Evolutionary conservation across 1,139 yeast genomes (phyloP), one percentile per base, ranked within the genome.

Genomic region (Pichia sp.): DNA sequence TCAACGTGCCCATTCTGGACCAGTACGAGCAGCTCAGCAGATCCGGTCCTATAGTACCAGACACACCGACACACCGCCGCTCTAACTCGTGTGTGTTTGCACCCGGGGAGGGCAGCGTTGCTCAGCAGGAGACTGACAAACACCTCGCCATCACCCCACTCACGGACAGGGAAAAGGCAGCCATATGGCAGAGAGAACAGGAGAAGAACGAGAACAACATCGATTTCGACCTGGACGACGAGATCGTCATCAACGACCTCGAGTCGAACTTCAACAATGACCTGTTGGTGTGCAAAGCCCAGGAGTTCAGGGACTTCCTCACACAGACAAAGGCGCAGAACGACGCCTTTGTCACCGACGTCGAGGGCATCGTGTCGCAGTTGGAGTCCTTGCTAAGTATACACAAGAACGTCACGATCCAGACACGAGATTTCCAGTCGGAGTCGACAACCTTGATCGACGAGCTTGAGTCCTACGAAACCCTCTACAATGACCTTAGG

Each of bases 361-460:
- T 84, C 0, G 70, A 71, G 16, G 58, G 63, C 0, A 75, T 85
- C 5, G 67, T 80, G 26, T 61, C 61, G 1, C 71, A 74, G 30
- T 70, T 85, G 45, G 72, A 76, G 36, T 66, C 70, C 0, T 70
- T 86, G 53, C 73, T 81, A 8, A 54, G 63, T 1, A 81, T 80
- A 47, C 83, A 85, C 63, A 77, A 77, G 54, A 73, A 77, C 23
- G 88, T 87, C 5, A 72, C 81, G 5, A 68, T 70, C 36, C 87
- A 85, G 57, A 85, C 95, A 0, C 68, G 72, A 36, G 86, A 82
- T 31, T 86, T 87, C 66, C 90, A 86, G 62, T 67, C 71, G 1
- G 77, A 81, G 54, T 80, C 89, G 1, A 80, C 80, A 53, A 67
- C 74, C 8, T 70, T 87, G 50, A 75, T 85, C 55, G 72, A 74